Evolutionary conservation across 78 protist genomes (phyloP).

Genomic region (Monosiga brevicollis): DNA sequence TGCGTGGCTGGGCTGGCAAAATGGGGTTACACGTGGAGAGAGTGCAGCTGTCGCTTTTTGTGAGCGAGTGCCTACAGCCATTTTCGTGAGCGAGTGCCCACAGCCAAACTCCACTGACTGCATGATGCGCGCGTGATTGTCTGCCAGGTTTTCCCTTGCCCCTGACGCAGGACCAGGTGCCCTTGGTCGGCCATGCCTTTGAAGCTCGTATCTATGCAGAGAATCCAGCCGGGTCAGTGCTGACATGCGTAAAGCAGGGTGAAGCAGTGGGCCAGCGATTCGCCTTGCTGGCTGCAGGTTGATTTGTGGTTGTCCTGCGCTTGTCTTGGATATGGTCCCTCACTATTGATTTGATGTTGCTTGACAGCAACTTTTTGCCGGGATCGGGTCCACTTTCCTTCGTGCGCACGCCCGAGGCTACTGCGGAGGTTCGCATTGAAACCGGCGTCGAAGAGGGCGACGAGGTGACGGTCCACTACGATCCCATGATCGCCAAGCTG

Average conservation of each 20-base stretch:
- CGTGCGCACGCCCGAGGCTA: not conserved
- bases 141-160: conserved; percentile 51
- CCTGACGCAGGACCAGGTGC: conserved; percentile 59
- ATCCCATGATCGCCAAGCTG: conserved; percentile 94
- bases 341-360: not conserved
- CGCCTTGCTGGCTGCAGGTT: not conserved
- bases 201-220: conserved; percentile 96
- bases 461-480: conserved; percentile 90
- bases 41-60: too few relatives aligned
- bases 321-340: not conserved
- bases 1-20: too few relatives aligned
- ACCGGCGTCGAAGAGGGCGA: conserved; percentile 75
- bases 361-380: conserved; percentile 61
- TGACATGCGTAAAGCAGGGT: not conserved
- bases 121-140: too few relatives aligned
- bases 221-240: conserved; percentile 69
- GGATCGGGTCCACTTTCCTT: conserved; percentile 59
- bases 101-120: too few relatives aligned
- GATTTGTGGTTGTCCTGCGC: not conserved
- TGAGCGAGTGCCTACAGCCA: too few relatives aligned
- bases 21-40: too few relatives aligned
- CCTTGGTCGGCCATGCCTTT: conserved; percentile 78
- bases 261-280: too few relatives aligned
- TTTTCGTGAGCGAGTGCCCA: too few relatives aligned
- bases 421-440: conserved; percentile 36